Percentiles rank a stretch among this genome's conserved stretches.
phyloP scores from a whole-genome alignment of 1,139 yeast species.

The Candida sp. region DNA sequence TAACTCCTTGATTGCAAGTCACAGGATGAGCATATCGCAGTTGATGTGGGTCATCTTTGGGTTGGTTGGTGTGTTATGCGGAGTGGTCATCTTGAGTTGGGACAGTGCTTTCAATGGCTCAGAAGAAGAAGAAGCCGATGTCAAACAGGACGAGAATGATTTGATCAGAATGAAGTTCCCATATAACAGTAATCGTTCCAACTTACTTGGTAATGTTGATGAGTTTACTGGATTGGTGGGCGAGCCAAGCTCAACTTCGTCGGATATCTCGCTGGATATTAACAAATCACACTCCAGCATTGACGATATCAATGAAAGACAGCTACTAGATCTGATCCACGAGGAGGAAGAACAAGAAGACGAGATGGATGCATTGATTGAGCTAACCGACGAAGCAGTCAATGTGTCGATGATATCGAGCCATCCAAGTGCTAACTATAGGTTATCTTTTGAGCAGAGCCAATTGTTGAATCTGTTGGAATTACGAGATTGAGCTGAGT shows the following conservation, averaged over 20 bases:
- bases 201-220: constrained; percentile 1
- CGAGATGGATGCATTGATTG: constrained; percentile 3
- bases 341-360: neutral
- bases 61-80: constrained; percentile 40
- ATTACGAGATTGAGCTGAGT: neutral
- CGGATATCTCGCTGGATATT: constrained; percentile 5
- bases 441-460: constrained; percentile 13
- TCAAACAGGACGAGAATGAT: constrained; percentile 6
- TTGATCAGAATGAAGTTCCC: constrained; percentile 14
- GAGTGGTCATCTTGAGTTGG: constrained; percentile 50
- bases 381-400: constrained; percentile 1
- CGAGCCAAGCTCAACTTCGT: constrained; percentile 5
- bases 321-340: neutral
- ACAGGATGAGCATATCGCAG: constrained; percentile 33
- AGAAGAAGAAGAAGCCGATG: neutral
- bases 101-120: constrained; percentile 37
- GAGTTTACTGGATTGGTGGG: constrained; percentile 8
- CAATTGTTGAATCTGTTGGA: constrained; percentile 14
- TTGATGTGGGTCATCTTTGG: constrained; percentile 43
- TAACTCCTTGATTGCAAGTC: constrained; percentile 33
- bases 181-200: constrained; percentile 5
- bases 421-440: constrained; percentile 1
- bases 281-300: constrained; percentile 2
- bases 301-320: constrained; percentile 1
- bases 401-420: constrained; percentile 2